Evolutionary conservation across 1,139 yeast genomes (phyloP), one percentile per base, ranked within the genome.

Genomic region (Hyphopichia burtonii): DNA sequence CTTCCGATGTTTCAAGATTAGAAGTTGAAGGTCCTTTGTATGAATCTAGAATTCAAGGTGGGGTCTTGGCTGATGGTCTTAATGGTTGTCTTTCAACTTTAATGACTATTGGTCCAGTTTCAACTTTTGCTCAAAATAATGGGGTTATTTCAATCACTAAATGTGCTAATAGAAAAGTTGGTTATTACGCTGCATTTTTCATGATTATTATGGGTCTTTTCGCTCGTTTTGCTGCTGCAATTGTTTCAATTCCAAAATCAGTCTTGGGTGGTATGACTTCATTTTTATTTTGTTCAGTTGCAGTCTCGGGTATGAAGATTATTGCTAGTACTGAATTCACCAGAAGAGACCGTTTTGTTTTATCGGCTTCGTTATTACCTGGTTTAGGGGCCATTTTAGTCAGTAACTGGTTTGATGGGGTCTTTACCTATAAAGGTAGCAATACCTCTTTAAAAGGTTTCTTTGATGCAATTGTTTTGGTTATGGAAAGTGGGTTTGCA

Each of bases 241-340:
- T 90, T 45, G 88, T 84, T 28, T 78, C 96, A 28, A 90, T 90
- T 55, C 96, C 96, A 36, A 77, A 74, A 47, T 76, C 96, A 0
- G 93, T 89, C 20, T 73, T 89, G 46, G 96, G 96, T 43, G 96
- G 96, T 48, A 87, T 89, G 96, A 89, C 96, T 25, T 76, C 96
- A 4, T 90, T 89, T 71, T 70, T 90, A 46, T 90, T 88, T 74
- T 79, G 91, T 30, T 81, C 95, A 11, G 96, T 90, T 41, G 91
- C 95, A 0, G 93, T 87, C 33, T 86, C 96, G 1, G 97, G 97
- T 56, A 66, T 90, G 48, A 82, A 84, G 56, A 86, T 90, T 59
- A 86, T 89, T 50, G 69, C 94, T 16, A 73, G 83, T 43, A 77
- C 83, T 40, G 83, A 84, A 42, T 87, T 89, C 68, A 84, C 93